These are phyloP conservation scores for Urochloa ruziziensis DNA, from an alignment of 176 grass and related monocot genomes.

Conservation along the genomic window DNA sequence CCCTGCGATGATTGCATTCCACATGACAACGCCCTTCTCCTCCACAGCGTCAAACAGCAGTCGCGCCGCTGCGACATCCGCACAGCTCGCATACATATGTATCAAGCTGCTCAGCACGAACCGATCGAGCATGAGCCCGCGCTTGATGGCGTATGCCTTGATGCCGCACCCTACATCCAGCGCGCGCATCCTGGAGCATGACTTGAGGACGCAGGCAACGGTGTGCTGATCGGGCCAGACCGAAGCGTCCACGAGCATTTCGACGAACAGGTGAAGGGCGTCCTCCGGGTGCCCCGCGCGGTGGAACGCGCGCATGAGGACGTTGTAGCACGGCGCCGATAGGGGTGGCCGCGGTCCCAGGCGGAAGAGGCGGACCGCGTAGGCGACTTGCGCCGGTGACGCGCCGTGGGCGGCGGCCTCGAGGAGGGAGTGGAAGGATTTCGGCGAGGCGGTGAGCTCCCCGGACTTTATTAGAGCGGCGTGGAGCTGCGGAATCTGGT, in stretches of 20 bases:
- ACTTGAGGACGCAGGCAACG: conserved; percentile 52
- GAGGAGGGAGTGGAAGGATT: conserved; percentile 47
- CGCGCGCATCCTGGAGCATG: conserved; percentile 36
- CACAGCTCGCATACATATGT: conserved; percentile 53
- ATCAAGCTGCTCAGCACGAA: conserved; percentile 75
- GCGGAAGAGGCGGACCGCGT: conserved; percentile 49
- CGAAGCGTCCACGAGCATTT: conserved; percentile 38
- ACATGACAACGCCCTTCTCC: conserved; percentile 30
- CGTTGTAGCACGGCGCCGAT: conserved; percentile 39
- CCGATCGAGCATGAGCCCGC: conserved; percentile 33
- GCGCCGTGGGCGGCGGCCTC: conserved; percentile 29
- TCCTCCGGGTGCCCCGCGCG: conserved; percentile 27
- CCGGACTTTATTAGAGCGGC: conserved; percentile 54
- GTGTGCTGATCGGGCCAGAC: conserved; percentile 50
- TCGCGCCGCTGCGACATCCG: conserved; percentile 32
- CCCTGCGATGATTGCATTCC: conserved; percentile 51
- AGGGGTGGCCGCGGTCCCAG: conserved; percentile 6
- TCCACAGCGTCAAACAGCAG: conserved; percentile 35
- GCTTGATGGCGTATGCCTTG: conserved; percentile 54
- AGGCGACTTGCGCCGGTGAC: conserved; percentile 36
- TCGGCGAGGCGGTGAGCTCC: conserved; percentile 29
- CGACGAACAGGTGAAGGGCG: conserved; percentile 56
- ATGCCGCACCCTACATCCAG: conserved; percentile 24
- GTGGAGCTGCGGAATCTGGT: conserved; percentile 49
- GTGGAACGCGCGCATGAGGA: conserved; percentile 53